Conservation (phyloP, 768 basidiomycete species). For the Boletus fagicola region DNA sequence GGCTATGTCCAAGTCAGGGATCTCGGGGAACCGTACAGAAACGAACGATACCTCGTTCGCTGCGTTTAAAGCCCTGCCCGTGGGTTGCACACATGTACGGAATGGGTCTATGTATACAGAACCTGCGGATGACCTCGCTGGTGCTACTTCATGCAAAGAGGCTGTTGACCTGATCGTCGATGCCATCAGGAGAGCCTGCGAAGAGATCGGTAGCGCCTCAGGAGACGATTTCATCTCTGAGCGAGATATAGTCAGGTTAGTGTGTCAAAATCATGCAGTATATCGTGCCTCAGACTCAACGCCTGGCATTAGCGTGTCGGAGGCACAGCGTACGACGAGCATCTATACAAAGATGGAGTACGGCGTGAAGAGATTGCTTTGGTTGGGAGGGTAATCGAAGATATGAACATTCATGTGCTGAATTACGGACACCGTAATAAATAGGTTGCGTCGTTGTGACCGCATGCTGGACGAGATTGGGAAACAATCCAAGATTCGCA, state of each 20-base stretch:
- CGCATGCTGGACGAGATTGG: constrained; percentile 3
- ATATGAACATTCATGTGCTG: background rate
- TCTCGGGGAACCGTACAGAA: constrained; percentile 35
- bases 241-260: constrained; percentile 80
- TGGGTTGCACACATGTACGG: constrained; percentile 55
- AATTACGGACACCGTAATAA: constrained; percentile 13
- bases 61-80: constrained; percentile 78
- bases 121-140: constrained; percentile 58
- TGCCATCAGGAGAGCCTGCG: constrained; percentile 64
- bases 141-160: constrained; percentile 70
- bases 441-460: constrained; percentile 16
- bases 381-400: constrained; percentile 65
- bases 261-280: background rate
- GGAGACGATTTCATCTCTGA: constrained; percentile 52
- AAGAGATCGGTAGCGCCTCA: constrained; percentile 49
- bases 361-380: constrained; percentile 84
- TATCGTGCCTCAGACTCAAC: background rate
- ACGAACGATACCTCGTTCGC: constrained; percentile 50
- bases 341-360: constrained; percentile 93
- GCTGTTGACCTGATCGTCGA: constrained; percentile 75
- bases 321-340: constrained; percentile 83
- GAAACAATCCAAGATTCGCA: constrained; percentile 8
- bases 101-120: constrained; percentile 48
- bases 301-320: constrained; percentile 53
- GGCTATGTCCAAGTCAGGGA: constrained; percentile 27